Conservation (phyloP, 129 eudicot species). For the Saussurea involucrata region DNA sequence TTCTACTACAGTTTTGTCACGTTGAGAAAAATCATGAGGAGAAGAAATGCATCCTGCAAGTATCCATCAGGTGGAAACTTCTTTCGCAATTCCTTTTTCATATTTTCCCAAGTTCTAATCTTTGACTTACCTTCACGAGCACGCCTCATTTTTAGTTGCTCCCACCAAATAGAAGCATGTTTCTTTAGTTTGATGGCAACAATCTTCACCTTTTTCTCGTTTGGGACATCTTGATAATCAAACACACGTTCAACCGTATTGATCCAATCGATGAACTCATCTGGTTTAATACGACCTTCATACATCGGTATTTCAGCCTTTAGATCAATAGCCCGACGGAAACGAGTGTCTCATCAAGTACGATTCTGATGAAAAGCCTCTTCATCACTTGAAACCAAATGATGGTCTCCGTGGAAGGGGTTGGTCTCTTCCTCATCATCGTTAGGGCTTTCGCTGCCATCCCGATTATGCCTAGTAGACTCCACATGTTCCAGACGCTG, state of each 20-base stretch:
- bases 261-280: neutral
- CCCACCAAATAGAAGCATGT: neutral
- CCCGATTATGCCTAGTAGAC: neutral
- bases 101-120: neutral
- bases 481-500: neutral
- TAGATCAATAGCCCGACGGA: neutral
- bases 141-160: neutral
- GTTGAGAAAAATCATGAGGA: neutral
- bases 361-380: neutral
- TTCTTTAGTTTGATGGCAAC: neutral
- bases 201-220: neutral
- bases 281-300: neutral
- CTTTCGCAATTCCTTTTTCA: neutral
- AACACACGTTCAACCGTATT: neutral
- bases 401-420: neutral
- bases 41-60: neutral
- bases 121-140: neutral
- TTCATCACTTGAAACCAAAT: neutral
- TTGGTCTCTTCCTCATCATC: neutral
- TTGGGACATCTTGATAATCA: neutral
- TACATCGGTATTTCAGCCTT: neutral
- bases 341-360: neutral
- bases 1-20: neutral
- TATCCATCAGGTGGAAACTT: neutral
- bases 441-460: neutral